Evolutionary conservation across 2,329 filamentous ascomycete genomes (phyloP).

Genomic region (Knoxdaviesia proteae): DNA sequence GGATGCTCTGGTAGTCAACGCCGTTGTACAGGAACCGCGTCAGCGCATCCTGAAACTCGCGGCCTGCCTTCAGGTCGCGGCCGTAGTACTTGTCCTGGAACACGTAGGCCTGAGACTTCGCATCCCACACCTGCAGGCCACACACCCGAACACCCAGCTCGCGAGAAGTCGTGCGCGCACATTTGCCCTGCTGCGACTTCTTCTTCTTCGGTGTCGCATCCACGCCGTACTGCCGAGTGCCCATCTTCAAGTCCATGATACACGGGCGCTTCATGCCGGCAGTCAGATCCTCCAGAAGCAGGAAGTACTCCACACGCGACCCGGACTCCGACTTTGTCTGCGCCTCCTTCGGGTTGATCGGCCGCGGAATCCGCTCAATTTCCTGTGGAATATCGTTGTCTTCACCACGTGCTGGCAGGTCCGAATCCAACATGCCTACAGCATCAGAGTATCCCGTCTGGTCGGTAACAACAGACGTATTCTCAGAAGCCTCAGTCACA

Average conservation of each 20-base stretch:
- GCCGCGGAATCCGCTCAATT: constrained; percentile 28
- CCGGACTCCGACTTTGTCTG: constrained; percentile 31
- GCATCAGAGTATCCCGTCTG: no score
- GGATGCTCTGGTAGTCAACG: constrained; percentile 56
- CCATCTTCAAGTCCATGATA: constrained; percentile 97
- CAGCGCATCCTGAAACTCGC: constrained; percentile 73
- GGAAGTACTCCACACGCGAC: constrained; percentile 69
- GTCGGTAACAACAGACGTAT: constrained; percentile 1
- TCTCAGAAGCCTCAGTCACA: constrained; percentile 4
- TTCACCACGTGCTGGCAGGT: no score
- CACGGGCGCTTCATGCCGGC: constrained; percentile 92
- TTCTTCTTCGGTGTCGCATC: constrained; percentile 85
- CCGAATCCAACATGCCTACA: no score
- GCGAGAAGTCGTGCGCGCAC: constrained; percentile 74
- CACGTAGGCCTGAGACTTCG: constrained; percentile 60
- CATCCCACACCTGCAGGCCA: constrained; percentile 92
- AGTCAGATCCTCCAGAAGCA: constrained; percentile 84
- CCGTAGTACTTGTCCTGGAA: constrained; percentile 98
- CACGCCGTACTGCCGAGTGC: constrained; percentile 86
- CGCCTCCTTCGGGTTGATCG: constrained; percentile 59
- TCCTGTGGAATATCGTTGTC: constrained; percentile 8
- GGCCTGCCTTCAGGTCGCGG: constrained; percentile 65
- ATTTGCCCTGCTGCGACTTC: constrained; percentile 81
- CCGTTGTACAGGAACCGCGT: constrained; percentile 85
- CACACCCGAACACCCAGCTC: constrained; percentile 85